Evolutionary conservation across 768 basidiomycete genomes (phyloP), one percentile per base, ranked within the genome.

Genomic region (Lactarius sp.): DNA sequence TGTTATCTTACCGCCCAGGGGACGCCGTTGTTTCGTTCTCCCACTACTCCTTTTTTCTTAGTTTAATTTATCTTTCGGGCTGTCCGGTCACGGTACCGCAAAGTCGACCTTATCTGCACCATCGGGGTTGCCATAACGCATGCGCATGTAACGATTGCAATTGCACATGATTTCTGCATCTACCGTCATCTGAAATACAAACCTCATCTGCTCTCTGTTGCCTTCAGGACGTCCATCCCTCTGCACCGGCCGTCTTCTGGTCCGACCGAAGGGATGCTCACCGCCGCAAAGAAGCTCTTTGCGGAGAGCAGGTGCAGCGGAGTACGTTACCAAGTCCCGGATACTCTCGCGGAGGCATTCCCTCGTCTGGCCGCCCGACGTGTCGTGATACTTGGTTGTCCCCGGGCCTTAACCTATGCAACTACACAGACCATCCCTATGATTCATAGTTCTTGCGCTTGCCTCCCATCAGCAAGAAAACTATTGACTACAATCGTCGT

Each of bases 401-500:
- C 52, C 65, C 6, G 69, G 69, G 75, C 33, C 62, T 70, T 31
- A 79, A 81, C 71, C 79, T 79, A 13, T 75, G 77, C 71, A 81
- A 82, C 75, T 82, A 74, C 75, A 82, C 75, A 82, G 82, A 83
- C 71, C 82, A 81, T 75, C 75, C 73, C 33, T 72, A 79, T 62
- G 81, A 83, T 66, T 69, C 75, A 60, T 83, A 77, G 61, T 83
- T 82, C 72, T 82, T 81, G 37, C 7, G 2, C 46, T 20, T 18
- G 10, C 18, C 3, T 8, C 8, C 4, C 37, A 12, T 37, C 13
- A 0, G 3, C 14, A 47, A 33, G 3, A n/a, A 18, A 13, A 33
- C 3, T 12, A 42, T 37, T 66, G 18, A n/a, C 20, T 18, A 68
- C 82, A 52, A 65, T 49, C 65, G 72, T 39, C 80, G 80, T 64